These are phyloP conservation scores for Ceratobasidium sp. DNA, from an alignment of 1,284 basidiomycete genomes.

Conservation along the genomic window DNA sequence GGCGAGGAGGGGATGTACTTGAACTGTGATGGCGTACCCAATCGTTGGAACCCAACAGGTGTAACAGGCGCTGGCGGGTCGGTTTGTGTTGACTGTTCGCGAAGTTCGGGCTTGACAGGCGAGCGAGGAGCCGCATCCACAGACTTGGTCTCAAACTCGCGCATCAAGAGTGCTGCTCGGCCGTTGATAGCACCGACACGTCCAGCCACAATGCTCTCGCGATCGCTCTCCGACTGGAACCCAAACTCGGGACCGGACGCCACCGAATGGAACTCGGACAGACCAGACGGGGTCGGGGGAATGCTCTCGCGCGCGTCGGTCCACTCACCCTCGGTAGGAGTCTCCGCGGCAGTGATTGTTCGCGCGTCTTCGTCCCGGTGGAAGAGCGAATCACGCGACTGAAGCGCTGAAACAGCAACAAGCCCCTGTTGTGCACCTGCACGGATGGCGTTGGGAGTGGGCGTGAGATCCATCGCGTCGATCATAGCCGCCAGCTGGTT, in stretches of 20 bases:
- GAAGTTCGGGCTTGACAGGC: conserved; percentile 62
- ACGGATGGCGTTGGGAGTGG: conserved; percentile 37
- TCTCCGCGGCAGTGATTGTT: conserved; percentile 68
- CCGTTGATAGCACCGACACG: conserved; percentile 11
- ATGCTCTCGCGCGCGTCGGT: conserved; percentile 82
- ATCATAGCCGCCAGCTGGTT: background rate
- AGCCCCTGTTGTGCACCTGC: conserved; percentile 45
- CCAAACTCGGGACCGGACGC: conserved; percentile 48
- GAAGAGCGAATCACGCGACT: conserved; percentile 27
- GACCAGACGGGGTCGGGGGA: conserved; percentile 43
- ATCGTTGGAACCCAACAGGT: conserved; percentile 58
- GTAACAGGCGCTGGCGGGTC: conserved; percentile 54
- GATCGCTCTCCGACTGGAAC: conserved; percentile 55
- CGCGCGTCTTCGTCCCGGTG: conserved; percentile 40
- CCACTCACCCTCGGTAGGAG: conserved; percentile 75
- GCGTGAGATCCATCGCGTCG: conserved; percentile 33
- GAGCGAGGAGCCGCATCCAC: conserved; percentile 45
- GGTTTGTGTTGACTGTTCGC: conserved; percentile 79
- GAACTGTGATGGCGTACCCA: conserved; percentile 73
- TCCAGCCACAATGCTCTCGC: conserved; percentile 66
- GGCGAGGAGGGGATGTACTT: conserved; percentile 70
- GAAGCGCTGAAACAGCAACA: conserved; percentile 38
- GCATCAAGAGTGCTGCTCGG: background rate
- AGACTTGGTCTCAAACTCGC: conserved; percentile 38
- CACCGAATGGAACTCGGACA: conserved; percentile 49